phyloP scores from a whole-genome alignment of 108 stramenopile genomes.

The Thalassiosira profunda region DNA sequence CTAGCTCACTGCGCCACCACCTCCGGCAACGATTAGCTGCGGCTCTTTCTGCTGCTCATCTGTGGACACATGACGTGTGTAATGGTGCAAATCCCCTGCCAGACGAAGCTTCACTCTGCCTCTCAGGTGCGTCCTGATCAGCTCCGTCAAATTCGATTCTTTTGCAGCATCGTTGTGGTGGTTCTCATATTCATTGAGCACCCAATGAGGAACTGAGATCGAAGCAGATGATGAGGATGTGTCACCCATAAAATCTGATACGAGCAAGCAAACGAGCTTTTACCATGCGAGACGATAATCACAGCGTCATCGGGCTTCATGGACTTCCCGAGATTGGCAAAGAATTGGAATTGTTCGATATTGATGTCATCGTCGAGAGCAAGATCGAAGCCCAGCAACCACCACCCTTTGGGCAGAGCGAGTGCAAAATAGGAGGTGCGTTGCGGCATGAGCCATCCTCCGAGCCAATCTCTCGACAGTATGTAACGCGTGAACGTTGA shows the following conservation, averaged over 20 bases:
- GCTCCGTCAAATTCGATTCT: slow-evolving; percentile 57
- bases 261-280: too few relatives aligned
- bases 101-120: slow-evolving; percentile 56
- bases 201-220: slow-evolving; percentile 54
- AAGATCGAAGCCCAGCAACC: slow-evolving; percentile 60
- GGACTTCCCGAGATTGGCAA: slow-evolving; percentile 48
- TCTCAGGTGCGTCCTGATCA: slow-evolving; percentile 53
- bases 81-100: slow-evolving; percentile 73
- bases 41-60: slow-evolving; percentile 23
- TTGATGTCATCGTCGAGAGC: slow-evolving; percentile 68
- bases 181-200: slow-evolving; percentile 47
- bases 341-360: slow-evolving; percentile 68
- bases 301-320: slow-evolving; percentile 45
- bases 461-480: slow-evolving; percentile 64
- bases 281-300: slow-evolving; percentile 61
- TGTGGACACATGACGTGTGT: slow-evolving; percentile 58
- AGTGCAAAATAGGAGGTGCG: slow-evolving; percentile 67
- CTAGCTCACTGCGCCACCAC: slow-evolving; percentile 58
- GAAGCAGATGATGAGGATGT: too few relatives aligned
- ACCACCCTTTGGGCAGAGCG: slow-evolving; percentile 60
- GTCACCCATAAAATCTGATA: too few relatives aligned
- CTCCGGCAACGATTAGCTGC: slow-evolving; percentile 59
- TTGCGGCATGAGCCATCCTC: slow-evolving; percentile 75
- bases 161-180: slow-evolving; percentile 21
- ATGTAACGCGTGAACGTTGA: slow-evolving; percentile 62